Conservation (phyloP, 225 moss, liverwort and hornwort species). For the Ulota crispa region DNA sequence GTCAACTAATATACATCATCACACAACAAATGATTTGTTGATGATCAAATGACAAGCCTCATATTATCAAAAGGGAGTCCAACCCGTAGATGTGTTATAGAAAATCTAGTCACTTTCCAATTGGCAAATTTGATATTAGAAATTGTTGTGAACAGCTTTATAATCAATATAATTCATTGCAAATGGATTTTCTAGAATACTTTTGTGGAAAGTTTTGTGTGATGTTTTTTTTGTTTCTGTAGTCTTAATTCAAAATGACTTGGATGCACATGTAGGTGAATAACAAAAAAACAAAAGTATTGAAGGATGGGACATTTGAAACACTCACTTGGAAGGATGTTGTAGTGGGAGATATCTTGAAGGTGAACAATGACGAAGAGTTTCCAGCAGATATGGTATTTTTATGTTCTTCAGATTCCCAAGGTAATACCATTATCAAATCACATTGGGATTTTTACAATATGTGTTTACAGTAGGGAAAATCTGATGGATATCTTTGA, state of each 20-base stretch:
- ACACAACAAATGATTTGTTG: neutral
- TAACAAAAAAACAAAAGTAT: constrained; percentile 59
- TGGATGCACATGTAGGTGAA: constrained; percentile 59
- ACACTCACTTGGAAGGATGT: constrained; percentile 62
- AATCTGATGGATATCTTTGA: no score
- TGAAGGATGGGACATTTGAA: constrained; percentile 70
- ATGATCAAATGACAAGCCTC: neutral
- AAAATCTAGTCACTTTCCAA: neutral
- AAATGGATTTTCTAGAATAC: neutral
- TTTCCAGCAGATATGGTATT: constrained; percentile 93
- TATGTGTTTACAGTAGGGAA: no score
- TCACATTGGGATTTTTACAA: neutral
- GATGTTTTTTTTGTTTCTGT: neutral
- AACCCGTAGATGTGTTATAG: neutral
- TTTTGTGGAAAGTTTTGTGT: fast-evolving
- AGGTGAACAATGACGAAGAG: constrained; percentile 69
- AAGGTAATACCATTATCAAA: constrained; percentile 42
- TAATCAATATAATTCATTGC: neutral
- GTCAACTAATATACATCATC: neutral
- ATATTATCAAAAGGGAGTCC: no score
- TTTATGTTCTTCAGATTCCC: constrained; percentile 76
- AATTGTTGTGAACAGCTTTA: neutral
- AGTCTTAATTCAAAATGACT: neutral
- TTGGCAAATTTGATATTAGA: neutral
- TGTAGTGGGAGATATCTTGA: constrained; percentile 81